A percentile compares a stretch with the other conserved stretches of the same genome.
phyloP scores from a whole-genome alignment of 805 yeast species.

The Kluyveromyces wickerhamii region DNA sequence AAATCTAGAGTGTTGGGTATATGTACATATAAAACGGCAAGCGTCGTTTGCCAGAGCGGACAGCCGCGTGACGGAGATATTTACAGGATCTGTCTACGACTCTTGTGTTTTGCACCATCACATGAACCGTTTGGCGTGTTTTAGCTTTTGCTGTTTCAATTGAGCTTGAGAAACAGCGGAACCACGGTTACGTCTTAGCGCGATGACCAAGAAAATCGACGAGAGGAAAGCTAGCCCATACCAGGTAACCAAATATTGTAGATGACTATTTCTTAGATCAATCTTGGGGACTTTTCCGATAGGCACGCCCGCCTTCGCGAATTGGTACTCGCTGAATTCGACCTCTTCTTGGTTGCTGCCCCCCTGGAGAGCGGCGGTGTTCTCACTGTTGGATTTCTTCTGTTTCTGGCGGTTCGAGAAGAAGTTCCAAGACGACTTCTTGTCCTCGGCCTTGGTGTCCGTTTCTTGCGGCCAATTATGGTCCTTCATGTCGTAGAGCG shows the following conservation, averaged over 20 bases:
- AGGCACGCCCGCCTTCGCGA: conserved; percentile 80
- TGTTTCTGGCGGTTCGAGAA: not conserved
- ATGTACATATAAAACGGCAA: too few species aligned
- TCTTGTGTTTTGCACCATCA: conserved; percentile 10
- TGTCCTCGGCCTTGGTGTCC: not conserved
- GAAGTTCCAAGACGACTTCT: conserved; percentile 4
- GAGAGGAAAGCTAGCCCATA: conserved; percentile 77
- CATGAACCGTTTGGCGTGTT: conserved; percentile 39
- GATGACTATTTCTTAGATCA: conserved; percentile 78
- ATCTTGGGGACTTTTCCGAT: conserved; percentile 76
- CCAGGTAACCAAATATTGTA: conserved; percentile 93
- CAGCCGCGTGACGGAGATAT: too few species aligned
- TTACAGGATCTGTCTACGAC: too few species aligned
- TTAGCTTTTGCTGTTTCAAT: conserved; percentile 37
- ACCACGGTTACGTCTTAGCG: conserved; percentile 37
- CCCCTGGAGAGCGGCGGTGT: not conserved
- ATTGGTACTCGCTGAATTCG: conserved; percentile 49
- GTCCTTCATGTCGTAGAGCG: conserved; percentile 56
- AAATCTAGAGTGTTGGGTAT: too few species aligned
- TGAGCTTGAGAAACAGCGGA: conserved; percentile 24
- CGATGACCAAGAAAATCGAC: conserved; percentile 51
- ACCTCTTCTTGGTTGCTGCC: conserved; percentile 6
- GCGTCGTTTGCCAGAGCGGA: too few species aligned
- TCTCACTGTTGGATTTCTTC: conserved; percentile 1
- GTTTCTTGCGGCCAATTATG: conserved; percentile 38